A percentile compares a stretch with the other conserved stretches of the same genome.
These are phyloP conservation scores for Vigna nakashimae DNA, from an alignment of 306 rosid species.

Conservation along the genomic window DNA sequence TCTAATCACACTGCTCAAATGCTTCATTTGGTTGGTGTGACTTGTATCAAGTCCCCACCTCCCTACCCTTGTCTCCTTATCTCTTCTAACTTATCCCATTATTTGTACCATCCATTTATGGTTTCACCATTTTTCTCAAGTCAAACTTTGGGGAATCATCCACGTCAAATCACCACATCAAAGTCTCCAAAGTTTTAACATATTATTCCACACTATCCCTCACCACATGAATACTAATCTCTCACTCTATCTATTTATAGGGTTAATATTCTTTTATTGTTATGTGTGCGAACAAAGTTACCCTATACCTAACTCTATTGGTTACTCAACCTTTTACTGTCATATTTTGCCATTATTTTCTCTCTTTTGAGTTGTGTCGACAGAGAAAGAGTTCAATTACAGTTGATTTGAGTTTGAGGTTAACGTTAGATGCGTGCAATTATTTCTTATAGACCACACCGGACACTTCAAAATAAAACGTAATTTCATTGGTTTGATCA, in stretches of 20 bases:
- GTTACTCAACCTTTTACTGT: background rate
- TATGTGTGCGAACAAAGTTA: too few species aligned
- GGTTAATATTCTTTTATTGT: too few species aligned
- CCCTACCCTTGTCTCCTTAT: conserved; percentile 45
- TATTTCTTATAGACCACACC: background rate
- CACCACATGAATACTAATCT: too few species aligned
- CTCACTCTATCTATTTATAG: too few species aligned
- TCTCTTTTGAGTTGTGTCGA: background rate
- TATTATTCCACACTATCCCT: too few species aligned
- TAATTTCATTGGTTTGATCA: background rate
- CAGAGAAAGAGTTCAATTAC: background rate
- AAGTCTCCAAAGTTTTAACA: background rate
- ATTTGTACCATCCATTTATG: conserved; percentile 3
- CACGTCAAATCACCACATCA: conserved; percentile 25
- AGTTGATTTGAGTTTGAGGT: background rate
- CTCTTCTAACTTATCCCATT: conserved; percentile 30
- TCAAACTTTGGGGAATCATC: conserved; percentile 13
- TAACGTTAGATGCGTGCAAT: background rate
- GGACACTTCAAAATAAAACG: background rate
- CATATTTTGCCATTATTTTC: background rate
- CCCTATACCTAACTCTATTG: too few species aligned
- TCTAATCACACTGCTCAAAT: conserved; percentile 48
- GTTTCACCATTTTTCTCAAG: conserved; percentile 27
- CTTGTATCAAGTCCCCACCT: conserved; percentile 28
- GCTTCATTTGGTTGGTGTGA: conserved; percentile 30